Base-by-base conservation (phyloP, 2,329 filamentous ascomycete species). In the Nothophoma quercina region DNA sequence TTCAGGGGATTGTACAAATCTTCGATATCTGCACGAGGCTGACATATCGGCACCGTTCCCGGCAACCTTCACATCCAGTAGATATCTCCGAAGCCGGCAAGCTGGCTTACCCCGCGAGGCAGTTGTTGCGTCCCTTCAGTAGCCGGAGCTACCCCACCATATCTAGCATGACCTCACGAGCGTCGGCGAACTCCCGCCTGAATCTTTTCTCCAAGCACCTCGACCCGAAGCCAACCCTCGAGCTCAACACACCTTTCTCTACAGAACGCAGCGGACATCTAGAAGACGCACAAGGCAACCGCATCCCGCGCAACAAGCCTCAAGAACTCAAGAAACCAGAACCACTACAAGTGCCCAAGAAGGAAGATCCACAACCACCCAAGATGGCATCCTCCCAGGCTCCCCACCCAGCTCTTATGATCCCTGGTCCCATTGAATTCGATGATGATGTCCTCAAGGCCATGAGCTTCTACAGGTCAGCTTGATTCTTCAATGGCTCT, bases 401-500 rank as follows among this genome's bases (percentile, higher is more conserved):
- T 46, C 75, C 82, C 49, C 86, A 88, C 71, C 81, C 85, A 45
- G 88, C 93, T 49, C 82, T 99, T 77, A 86, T 99, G 78, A 98
- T 99, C 71, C 95, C 95, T 41, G 95, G 95, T 60, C 95, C 95
- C 70, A 96, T 98, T 76, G 93, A 98, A 80, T 97, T 97, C 73
- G 93, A 97, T 75, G 93, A 98, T 93, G 92, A 88, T 39, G 93
- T 98, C 56, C 86, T 97, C 44, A 85, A 93, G 76, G 91, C 92
- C 56, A 97, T 97, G 93, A 88, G 89, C 81, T 92, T 96, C 78
- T 96, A 89, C 80, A 93, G 90, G 89, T 91, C 80, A 34, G 40
- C 7, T 5, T 10, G 25, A 29, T 15, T 2, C 7, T 18, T 4
- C 34, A 35, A 29, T 53, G 15, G 18, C 7, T 25, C n/a, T 10